These are phyloP conservation scores for Auriscalpium vulgare DNA, from an alignment of 768 basidiomycete genomes.

Conservation along the genomic window DNA sequence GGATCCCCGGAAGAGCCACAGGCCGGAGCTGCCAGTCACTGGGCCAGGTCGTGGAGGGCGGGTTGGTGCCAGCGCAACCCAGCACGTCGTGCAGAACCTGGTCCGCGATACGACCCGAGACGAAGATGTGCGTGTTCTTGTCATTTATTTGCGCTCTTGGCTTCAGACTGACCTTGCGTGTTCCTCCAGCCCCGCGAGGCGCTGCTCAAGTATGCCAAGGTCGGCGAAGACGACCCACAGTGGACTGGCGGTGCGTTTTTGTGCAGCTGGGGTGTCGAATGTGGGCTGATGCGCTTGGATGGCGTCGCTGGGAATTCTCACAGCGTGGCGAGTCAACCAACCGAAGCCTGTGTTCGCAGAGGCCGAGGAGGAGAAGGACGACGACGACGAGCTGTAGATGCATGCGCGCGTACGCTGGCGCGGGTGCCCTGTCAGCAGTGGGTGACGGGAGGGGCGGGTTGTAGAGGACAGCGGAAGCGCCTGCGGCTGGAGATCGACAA, in stretches of 20 bases:
- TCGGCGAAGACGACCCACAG: constrained; percentile 68
- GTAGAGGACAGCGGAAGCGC: constrained; percentile 33
- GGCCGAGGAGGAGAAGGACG: constrained; percentile 46
- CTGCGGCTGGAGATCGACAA: constrained; percentile 70
- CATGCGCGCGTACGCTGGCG: constrained; percentile 6
- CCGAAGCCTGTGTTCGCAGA: constrained; percentile 80
- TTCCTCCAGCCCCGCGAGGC: constrained; percentile 85
- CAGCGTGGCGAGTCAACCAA: constrained; percentile 84
- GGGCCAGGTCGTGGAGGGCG: constrained; percentile 92
- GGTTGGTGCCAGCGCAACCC: constrained; percentile 94
- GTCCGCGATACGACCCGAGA: constrained; percentile 86
- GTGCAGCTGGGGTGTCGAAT: not conserved
- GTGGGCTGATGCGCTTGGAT: constrained; percentile 3
- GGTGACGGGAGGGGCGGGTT: constrained; percentile 16
- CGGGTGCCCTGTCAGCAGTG: not conserved
- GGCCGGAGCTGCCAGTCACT: constrained; percentile 87
- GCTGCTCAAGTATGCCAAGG: constrained; percentile 83
- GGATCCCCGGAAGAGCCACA: constrained; percentile 86
- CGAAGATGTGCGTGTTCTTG: constrained; percentile 75
- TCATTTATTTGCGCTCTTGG: constrained; percentile 2
- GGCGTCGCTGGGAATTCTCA: constrained; percentile 31
- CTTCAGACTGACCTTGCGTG: not conserved
- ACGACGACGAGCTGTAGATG: constrained; percentile 43
- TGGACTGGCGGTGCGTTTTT: constrained; percentile 71
- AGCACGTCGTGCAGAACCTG: constrained; percentile 92